Evolutionary conservation across 1,139 yeast genomes (phyloP), one percentile per base, ranked within the genome.

Genomic region (Geotrichum histeridarum): DNA sequence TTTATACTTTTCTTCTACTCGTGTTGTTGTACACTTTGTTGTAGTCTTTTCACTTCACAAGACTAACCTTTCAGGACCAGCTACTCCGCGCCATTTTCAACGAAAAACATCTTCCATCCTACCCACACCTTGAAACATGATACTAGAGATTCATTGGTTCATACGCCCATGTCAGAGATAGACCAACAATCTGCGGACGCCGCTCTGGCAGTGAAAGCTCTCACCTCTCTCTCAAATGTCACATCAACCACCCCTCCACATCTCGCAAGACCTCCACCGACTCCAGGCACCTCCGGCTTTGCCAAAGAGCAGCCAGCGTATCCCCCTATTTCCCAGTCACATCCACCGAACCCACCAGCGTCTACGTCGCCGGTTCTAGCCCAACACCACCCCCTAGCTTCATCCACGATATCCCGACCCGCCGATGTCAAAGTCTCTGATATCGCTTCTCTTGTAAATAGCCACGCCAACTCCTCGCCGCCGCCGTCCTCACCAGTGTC

Each of bases 111-210:
- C 30, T 22, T 14, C 8, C 42, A 15, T 3, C 27, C 18, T 30
- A 15, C 17, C 12, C 37, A 30, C 17, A 15, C 22, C 18, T 38
- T 44, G 35, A 51, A 51, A 51, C 51, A 51, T 51, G 54, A 39
- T 46, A 51, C 22, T 42, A 42, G 51, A 42, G 49, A 42, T 36
- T 41, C 27, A 47, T 32, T 17, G 30, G 35, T 35, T 17, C 41
- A 43, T 33, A 45, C 37, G 35, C 39, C 49, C 54, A 55, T 55
- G 57, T 52, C 57, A 43, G 57, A 55, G 54, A 55, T 55, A 55
- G 55, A 55, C 42, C 53, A 49, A 36, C 52, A 51, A 42, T 48
- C 54, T 42, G 38, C 50, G 15, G 50, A 50, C 39, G 51, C 49
- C 49, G 43, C 53, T 12, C 47, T 44, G 53, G 52, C 57, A 30